A percentile compares a stretch with the other conserved stretches of the same genome.
phyloP scores from a whole-genome alignment of 345 rosid genomes.

The Salix dunnii region DNA sequence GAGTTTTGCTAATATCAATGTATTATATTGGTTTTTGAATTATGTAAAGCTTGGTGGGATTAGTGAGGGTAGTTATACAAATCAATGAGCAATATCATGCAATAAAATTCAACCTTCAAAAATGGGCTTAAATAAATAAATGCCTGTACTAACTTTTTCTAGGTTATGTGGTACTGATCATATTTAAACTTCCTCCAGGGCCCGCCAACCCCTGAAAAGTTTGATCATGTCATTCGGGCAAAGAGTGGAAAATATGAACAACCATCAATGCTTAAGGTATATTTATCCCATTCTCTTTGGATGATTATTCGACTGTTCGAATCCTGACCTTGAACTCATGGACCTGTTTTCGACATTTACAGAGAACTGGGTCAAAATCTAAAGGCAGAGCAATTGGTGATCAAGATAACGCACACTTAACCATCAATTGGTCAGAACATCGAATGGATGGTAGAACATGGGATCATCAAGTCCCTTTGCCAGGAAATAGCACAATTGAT shows the following conservation, averaged over 20 bases:
- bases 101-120: background rate
- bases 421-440: conserved; percentile 33
- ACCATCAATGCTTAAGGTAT: conserved; percentile 59
- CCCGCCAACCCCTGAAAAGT: conserved; percentile 82
- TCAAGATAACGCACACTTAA: conserved; percentile 27
- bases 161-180: background rate
- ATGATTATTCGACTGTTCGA: background rate
- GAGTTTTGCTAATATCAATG: background rate
- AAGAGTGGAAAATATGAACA: conserved; percentile 50
- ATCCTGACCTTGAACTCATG: background rate
- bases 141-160: background rate
- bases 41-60: background rate
- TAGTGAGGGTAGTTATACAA: conserved; percentile 2
- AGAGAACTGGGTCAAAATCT: conserved; percentile 66
- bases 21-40: conserved; percentile 5
- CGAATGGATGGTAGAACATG: conserved; percentile 27
- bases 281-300: background rate
- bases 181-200: conserved; percentile 41
- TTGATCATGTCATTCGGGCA: conserved; percentile 47
- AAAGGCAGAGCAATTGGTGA: conserved; percentile 30
- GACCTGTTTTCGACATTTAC: conserved; percentile 13
- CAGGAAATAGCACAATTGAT: conserved; percentile 32
- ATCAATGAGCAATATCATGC: background rate
- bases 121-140: background rate
- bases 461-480: conserved; percentile 30